Evolutionary conservation across 2,329 filamentous ascomycete species (phyloP).

Genomic region (Aspergillus luchuensis): DNA sequence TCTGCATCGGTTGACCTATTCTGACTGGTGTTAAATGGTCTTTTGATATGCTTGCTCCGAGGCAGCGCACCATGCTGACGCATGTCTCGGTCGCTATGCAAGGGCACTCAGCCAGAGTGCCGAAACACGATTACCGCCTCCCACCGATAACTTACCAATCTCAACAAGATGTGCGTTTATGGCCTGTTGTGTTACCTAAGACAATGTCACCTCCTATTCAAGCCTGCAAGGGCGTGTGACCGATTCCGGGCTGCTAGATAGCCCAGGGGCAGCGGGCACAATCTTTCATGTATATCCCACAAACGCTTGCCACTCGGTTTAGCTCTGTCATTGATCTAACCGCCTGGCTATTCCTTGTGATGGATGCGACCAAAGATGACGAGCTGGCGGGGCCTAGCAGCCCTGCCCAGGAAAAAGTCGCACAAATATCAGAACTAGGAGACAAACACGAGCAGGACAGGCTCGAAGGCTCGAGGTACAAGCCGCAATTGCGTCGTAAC

Average conservation of each 20-base stretch:
- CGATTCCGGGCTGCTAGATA: background rate
- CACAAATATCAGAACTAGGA: conserved; percentile 18
- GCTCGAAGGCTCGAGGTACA: conserved; percentile 57
- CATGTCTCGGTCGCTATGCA: background rate
- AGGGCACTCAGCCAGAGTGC: background rate
- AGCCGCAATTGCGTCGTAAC: conserved; percentile 59
- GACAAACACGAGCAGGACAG: conserved; percentile 30
- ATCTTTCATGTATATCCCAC: background rate
- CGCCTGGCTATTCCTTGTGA: background rate
- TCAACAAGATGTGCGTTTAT: background rate
- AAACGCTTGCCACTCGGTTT: background rate
- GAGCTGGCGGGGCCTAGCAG: background rate
- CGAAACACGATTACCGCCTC: background rate
- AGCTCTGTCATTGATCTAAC: background rate
- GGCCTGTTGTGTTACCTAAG: conserved; percentile 2
- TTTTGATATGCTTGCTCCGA: background rate
- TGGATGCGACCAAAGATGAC: background rate
- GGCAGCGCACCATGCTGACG: too few relatives aligned
- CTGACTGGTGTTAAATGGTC: too few relatives aligned
- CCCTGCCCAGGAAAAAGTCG: background rate
- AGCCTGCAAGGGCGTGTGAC: conserved; percentile 6
- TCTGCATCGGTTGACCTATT: background rate
- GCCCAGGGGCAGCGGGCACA: background rate
- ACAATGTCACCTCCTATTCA: background rate
- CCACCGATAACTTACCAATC: background rate